phyloP scores from a whole-genome alignment of 2,329 filamentous ascomycete genomes.

The Pyrenochaeta sp. region DNA sequence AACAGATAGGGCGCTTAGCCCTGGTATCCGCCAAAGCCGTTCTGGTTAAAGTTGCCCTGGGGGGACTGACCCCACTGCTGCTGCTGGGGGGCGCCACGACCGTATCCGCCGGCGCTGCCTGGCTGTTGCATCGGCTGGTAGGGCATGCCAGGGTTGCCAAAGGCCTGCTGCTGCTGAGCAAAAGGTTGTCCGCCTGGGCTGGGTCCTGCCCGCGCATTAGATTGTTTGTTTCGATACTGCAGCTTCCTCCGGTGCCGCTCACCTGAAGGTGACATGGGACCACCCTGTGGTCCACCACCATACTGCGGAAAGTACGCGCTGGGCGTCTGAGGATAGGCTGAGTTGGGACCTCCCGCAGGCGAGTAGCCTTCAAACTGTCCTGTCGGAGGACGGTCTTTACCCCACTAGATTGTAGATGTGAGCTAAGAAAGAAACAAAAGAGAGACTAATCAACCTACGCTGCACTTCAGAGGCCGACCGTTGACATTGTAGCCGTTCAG shows the following conservation, averaged over 20 bases:
- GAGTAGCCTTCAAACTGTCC: conserved; percentile 83
- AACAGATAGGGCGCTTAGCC: conserved; percentile 52
- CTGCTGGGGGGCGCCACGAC: conserved; percentile 71
- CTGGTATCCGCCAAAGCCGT: conserved; percentile 69
- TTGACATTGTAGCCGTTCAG: conserved; percentile 98
- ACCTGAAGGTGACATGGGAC: conserved; percentile 68
- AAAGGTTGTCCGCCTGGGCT: conserved; percentile 72
- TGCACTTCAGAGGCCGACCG: conserved; percentile 95
- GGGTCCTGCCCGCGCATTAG: conserved; percentile 57
- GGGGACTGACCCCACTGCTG: conserved; percentile 62
- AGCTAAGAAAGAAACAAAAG: conserved; percentile 34
- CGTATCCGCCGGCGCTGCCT: conserved; percentile 81
- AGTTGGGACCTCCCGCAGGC: conserved; percentile 75
- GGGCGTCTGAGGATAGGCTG: conserved; percentile 80
- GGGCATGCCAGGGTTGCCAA: conserved; percentile 66
- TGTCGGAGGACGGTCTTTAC: conserved; percentile 95
- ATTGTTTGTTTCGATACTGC: conserved; percentile 47
- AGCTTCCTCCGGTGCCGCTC: conserved; percentile 48
- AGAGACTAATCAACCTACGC: conserved; percentile 70
- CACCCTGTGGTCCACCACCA: conserved; percentile 67
- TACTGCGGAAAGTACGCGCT: conserved; percentile 93
- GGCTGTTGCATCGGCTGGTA: conserved; percentile 58
- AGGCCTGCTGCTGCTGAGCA: conserved; percentile 61
- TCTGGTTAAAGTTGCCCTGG: conserved; percentile 58
- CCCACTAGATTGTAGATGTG: conserved; percentile 74